Evolutionary conservation across 768 basidiomycete genomes (phyloP).

Genomic region (Kondoa malvinella): DNA sequence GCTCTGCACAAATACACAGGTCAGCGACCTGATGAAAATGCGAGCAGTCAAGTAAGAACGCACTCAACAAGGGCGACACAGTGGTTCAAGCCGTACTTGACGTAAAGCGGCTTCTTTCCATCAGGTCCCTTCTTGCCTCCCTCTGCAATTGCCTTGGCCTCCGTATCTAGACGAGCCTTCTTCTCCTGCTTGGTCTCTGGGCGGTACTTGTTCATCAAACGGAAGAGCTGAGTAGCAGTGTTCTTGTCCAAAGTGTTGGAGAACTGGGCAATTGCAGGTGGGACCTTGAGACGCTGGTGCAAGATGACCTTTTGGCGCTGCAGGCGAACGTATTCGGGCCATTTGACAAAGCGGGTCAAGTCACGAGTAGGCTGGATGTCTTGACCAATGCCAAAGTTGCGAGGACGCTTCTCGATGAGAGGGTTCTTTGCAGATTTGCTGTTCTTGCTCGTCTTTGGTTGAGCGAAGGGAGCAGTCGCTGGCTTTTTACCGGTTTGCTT

Average conservation of each 20-base stretch:
- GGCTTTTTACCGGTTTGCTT: slow-evolving; percentile 46
- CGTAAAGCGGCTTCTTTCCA: slow-evolving; percentile 83
- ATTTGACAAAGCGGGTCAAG: slow-evolving; percentile 94
- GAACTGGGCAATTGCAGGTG: slow-evolving; percentile 95
- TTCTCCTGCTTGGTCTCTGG: slow-evolving; percentile 93
- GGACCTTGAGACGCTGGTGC: slow-evolving; percentile 91
- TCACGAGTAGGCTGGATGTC: slow-evolving; percentile 78
- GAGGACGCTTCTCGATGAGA: slow-evolving; percentile 73
- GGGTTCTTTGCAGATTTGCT: slow-evolving; percentile 63
- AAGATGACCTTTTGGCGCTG: slow-evolving; percentile 98
- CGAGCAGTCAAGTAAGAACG: neutral
- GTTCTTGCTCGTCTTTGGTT: slow-evolving; percentile 51
- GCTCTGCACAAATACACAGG: slow-evolving; percentile 39
- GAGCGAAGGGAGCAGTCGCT: slow-evolving; percentile 65
- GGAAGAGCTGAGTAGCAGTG: slow-evolving; percentile 94
- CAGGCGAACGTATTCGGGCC: slow-evolving; percentile 95
- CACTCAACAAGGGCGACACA: slow-evolving; percentile 59
- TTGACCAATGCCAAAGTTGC: slow-evolving; percentile 97
- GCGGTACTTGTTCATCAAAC: slow-evolving; percentile 92
- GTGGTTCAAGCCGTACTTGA: slow-evolving; percentile 96
- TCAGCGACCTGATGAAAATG: neutral
- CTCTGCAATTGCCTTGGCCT: slow-evolving; percentile 56
- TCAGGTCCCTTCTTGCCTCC: slow-evolving; percentile 46
- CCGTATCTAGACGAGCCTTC: slow-evolving; percentile 63
- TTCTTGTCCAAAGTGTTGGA: slow-evolving; percentile 93